phyloP scores from a whole-genome alignment of 73 alveolate genomes.

The Urostyla sp. region DNA sequence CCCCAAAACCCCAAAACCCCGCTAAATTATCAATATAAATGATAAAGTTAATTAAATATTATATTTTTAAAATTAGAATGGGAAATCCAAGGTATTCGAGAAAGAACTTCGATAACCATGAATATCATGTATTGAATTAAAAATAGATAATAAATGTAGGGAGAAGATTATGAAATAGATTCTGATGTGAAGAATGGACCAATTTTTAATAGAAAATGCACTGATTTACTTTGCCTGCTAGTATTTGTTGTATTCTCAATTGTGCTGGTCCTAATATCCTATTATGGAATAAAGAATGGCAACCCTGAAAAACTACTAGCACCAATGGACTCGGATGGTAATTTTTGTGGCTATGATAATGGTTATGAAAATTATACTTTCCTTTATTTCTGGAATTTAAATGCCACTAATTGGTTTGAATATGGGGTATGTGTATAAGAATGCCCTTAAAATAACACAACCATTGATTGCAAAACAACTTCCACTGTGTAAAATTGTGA shows the following conservation, averaged over 20 bases:
- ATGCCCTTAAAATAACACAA: conserved; percentile 16
- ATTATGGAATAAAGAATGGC: conserved; percentile 86
- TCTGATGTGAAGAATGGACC: conserved; percentile 85
- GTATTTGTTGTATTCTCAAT: conserved; percentile 81
- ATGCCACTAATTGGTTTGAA: not conserved
- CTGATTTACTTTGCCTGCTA: conserved; percentile 90
- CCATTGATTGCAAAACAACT: conserved; percentile 17
- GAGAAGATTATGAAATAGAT: conserved; percentile 45
- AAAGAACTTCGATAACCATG: too few relatives aligned
- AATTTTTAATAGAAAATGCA: conserved; percentile 86
- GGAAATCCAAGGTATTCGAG: too few relatives aligned
- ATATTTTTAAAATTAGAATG: too few relatives aligned
- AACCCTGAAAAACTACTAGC: conserved; percentile 74
- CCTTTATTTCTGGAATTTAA: conserved; percentile 23
- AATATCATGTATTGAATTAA: too few relatives aligned
- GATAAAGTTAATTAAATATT: too few relatives aligned
- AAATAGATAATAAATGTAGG: too few relatives aligned
- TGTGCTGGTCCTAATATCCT: conserved; percentile 82
- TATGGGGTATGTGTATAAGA: conserved; percentile 24
- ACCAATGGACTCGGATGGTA: conserved; percentile 68
- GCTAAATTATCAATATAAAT: too few relatives aligned
- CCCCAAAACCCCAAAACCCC: too few relatives aligned
- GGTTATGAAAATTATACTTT: conserved; percentile 32
- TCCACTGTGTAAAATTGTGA: conserved; percentile 9
- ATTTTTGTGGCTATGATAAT: conserved; percentile 26